Percentiles rank a stretch among this genome's conserved stretches.
phyloP scores from a whole-genome alignment of 169 alveolate genomes.

The Sarcocystis neurona region DNA sequence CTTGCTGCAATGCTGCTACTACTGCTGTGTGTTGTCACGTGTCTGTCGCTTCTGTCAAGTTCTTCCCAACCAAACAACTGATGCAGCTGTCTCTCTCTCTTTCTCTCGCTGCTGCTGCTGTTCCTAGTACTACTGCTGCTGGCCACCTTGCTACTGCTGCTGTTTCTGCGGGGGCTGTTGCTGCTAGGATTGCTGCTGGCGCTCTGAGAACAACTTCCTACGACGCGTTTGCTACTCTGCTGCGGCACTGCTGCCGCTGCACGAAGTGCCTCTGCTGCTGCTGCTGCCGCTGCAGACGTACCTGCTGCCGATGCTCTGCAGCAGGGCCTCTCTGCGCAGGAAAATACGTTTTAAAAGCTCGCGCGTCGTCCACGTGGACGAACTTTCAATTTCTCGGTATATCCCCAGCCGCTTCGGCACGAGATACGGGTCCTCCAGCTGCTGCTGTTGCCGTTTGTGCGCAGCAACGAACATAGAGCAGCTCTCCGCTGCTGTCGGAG shows the following conservation, averaged over 20 bases:
- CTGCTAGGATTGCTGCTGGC: background rate
- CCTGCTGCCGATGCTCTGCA: conserved; percentile 50
- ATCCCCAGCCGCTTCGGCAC: conserved; percentile 47
- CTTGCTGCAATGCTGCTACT: too few species aligned
- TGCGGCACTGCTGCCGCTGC: background rate
- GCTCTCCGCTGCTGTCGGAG: background rate
- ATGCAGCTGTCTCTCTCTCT: too few species aligned
- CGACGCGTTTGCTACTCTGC: background rate
- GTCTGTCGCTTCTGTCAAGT: too few species aligned
- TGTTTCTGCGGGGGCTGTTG: too few species aligned
- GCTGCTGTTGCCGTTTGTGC: too few species aligned
- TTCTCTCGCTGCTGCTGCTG: too few species aligned
- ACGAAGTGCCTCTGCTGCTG: background rate
- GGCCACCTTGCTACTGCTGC: too few species aligned
- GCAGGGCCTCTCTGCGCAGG: conserved; percentile 58
- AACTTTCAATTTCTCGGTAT: conserved; percentile 41
- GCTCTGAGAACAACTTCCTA: background rate
- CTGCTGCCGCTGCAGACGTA: background rate
- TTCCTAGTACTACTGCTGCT: too few species aligned
- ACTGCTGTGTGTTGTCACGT: too few species aligned
- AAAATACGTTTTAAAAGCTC: conserved; percentile 66
- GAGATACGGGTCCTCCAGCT: conserved; percentile 39
- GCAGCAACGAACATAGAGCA: too few species aligned
- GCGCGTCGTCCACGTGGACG: conserved; percentile 65
- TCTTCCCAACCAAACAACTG: too few species aligned